Evolutionary conservation across 202 grass and related monocot genomes (phyloP), one percentile per base, ranked within the genome.

Genomic region (Brachypodium distachyon): DNA sequence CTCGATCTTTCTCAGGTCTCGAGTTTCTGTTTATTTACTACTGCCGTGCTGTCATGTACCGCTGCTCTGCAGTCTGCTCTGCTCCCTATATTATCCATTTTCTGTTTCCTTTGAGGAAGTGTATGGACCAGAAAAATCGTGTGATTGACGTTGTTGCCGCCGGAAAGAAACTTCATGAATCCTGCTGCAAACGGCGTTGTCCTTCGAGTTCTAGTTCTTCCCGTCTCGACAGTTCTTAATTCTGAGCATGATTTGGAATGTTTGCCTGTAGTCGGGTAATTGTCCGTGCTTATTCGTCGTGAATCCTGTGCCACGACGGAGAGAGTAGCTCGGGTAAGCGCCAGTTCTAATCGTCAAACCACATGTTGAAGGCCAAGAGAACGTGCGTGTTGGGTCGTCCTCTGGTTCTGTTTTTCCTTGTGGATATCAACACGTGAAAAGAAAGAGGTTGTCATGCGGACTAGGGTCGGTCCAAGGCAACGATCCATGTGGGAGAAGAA

Each of bases 301-400:
- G 5, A 14, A 10, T 1, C 28, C 53, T 16, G 25, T 11, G 11
- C 19, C 49, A 9, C 22, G 11, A 52, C 19, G 19, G 19, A 23
- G 49, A 51, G 18, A 50, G 18, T 4, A 53, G 12, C 10, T 14
- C 54, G 54, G 16, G 12, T 57, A 31, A 31, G 3, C 13, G 25
- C 12, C 12, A 11, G 12, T 56, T 0, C 16, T 1, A 29, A 57
- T n/a, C 12, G 81, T 70, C 63, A 77, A 84, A 58, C 5, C 65
- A 21, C 74, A 70, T 84, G 81, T 61, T 77, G 42, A 61, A 70
- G 18, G 23, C 1, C 16, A 58, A 26, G 50, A 41, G 14, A 40
- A 32, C 13, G 18, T 84, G 73, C 34, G 43, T 27, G 4, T 2
- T 25, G 17, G 37, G 68, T 54, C 16, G 5, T 26, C 7, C 27